Base-by-base conservation (phyloP, 805 yeast species). In the Candida pseudofarinosa region DNA sequence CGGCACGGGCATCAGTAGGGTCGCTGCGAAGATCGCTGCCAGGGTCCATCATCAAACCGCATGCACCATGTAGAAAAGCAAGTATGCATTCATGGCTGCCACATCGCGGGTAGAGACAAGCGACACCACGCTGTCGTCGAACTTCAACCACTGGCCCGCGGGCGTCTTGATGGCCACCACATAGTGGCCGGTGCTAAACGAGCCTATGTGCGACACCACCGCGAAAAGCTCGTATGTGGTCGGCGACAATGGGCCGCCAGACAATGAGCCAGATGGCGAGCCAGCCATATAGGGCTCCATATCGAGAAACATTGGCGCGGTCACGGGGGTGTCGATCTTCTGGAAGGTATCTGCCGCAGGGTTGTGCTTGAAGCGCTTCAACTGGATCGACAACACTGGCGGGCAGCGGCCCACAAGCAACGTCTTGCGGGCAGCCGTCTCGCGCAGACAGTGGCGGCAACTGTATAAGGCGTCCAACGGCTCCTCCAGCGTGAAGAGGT, bases 161-260 rank as follows among this genome's bases (percentile, higher is more conserved):
- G 77, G 69, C 42, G 73, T 77, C 58, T 90, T 91, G 47, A 87
- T 77, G 54, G 83, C 74, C 14, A 93, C 83, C 12, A 90, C 76
- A 60, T 93, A 93, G 62, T 93, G 99, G 8, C 99, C 99, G 1
- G 97, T 93, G 59, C 88, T 88, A 4, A 91, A 93, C 15, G 91
- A 82, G 1, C 99, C 99, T 28, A 81, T 81, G 61, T 93, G 99
- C 53, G 88, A 81, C 7, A 93, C 84, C 26, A 90, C 79, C 1
- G 91, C 96, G 63, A 82, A 88, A 34, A 93, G 72, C 62, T 91
- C 97, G 62, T 85, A 91, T 1, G 80, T 63, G 41, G 71, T 63
- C 23, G 73, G 52, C 6, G 37, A 28, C 8, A 23, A 12, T 2
- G 40, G 19, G 14, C 38, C 10, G 2, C 39, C 40, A 2, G 40